Conservation (phyloP, 768 basidiomycete genomes). For the Hortiboletus campestris region DNA sequence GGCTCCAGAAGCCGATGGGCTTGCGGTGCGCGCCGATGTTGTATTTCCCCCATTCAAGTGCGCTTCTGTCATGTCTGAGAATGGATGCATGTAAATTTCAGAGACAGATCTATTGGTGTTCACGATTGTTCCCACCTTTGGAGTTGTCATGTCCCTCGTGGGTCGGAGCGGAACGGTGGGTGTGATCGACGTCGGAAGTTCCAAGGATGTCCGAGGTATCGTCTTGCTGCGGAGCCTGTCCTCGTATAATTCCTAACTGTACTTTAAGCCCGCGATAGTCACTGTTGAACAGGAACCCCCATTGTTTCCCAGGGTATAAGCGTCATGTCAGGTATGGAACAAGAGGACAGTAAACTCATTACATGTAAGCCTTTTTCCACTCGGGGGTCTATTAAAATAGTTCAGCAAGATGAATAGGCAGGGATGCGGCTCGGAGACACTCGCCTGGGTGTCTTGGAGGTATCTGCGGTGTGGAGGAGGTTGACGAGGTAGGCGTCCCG, state of each 20-base stretch:
- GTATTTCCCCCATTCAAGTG: neutral
- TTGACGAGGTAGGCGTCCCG: neutral
- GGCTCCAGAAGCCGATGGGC: neutral
- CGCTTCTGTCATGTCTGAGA: neutral
- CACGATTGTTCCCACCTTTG: neutral
- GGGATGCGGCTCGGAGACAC: neutral
- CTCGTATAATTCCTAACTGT: slow-evolving; percentile 55
- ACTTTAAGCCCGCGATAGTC: slow-evolving; percentile 79
- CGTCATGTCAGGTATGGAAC: neutral
- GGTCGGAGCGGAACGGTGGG: neutral
- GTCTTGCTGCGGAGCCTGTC: slow-evolving; percentile 24
- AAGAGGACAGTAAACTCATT: neutral
- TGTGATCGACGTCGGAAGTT: neutral
- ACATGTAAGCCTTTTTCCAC: slow-evolving; percentile 39
- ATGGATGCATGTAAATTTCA: neutral
- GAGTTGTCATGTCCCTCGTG: neutral
- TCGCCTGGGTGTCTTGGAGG: slow-evolving; percentile 65
- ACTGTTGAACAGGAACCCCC: slow-evolving; percentile 34
- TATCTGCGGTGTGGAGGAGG: slow-evolving; percentile 42
- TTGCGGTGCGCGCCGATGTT: neutral
- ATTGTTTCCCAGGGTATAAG: neutral
- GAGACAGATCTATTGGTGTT: neutral
- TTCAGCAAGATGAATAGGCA: neutral
- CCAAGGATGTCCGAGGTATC: neutral
- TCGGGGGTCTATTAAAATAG: slow-evolving; percentile 55